A percentile compares a stretch with the other conserved stretches of the same genome.
Conservation (phyloP, 2,329 filamentous ascomycete species). For the Zymoseptoria pseudotritici region DNA sequence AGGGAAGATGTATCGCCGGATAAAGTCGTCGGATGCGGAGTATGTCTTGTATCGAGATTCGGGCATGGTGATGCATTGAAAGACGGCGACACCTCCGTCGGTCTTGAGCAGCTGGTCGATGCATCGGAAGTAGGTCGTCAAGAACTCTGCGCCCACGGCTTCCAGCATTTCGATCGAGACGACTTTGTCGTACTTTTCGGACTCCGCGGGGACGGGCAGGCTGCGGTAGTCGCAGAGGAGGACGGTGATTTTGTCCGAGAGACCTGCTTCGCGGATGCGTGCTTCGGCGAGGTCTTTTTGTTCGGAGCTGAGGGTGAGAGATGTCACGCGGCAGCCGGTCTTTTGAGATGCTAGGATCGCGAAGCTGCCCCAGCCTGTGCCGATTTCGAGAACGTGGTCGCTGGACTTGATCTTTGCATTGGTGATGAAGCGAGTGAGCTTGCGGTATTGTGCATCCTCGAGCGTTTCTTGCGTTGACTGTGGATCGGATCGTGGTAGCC, state of each 20-base stretch:
- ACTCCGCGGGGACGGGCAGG: constrained; percentile 42
- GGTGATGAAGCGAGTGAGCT: constrained; percentile 58
- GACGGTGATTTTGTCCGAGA: constrained; percentile 55
- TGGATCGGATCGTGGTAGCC: constrained; percentile 43
- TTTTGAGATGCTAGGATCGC: constrained; percentile 60
- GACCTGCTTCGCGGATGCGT: constrained; percentile 54
- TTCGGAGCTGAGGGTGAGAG: constrained; percentile 59
- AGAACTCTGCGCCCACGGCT: constrained; percentile 60
- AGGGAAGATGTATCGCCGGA: constrained; percentile 70
- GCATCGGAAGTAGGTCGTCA: constrained; percentile 60
- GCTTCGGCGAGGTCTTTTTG: constrained; percentile 62
- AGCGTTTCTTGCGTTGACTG: constrained; percentile 48
- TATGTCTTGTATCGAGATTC: constrained; percentile 60
- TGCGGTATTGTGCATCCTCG: constrained; percentile 60
- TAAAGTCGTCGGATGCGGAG: constrained; percentile 62
- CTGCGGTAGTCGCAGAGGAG: constrained; percentile 62
- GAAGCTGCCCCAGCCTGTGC: constrained; percentile 68
- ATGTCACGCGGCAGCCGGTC: constrained; percentile 63
- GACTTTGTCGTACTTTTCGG: constrained; percentile 56
- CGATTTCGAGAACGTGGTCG: constrained; percentile 68
- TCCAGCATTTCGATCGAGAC: constrained; percentile 74
- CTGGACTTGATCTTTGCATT: constrained; percentile 55
- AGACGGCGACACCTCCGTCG: constrained; percentile 59
- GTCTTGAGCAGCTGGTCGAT: constrained; percentile 58
- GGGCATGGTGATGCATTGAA: constrained; percentile 73